phyloP scores from a whole-genome alignment of 169 alveolate genomes.

The Plasmodium yoelii region DNA sequence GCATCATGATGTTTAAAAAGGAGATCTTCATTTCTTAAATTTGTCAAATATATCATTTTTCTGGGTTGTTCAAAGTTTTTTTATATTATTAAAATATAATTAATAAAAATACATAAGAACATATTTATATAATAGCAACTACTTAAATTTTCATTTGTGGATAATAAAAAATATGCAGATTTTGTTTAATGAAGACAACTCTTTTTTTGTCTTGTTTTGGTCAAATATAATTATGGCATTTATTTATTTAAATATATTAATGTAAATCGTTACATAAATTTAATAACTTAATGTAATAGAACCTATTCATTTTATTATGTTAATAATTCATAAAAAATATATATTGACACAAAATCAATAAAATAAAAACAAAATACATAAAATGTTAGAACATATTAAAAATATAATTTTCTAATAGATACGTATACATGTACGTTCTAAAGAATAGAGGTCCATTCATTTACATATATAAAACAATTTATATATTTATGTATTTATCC shows the following conservation, averaged over 20 bases:
- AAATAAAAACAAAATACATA: background rate
- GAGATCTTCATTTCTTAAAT: slow-evolving; percentile 18
- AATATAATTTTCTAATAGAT: slow-evolving; percentile 2
- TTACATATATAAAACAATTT: background rate
- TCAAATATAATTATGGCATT: background rate
- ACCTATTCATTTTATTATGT: too few species aligned
- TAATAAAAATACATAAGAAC: background rate
- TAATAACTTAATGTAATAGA: background rate
- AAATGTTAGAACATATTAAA: background rate
- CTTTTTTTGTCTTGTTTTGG: too few species aligned
- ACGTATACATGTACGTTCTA: background rate
- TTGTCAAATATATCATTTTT: slow-evolving; percentile 62
- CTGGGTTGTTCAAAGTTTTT: background rate
- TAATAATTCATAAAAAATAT: background rate
- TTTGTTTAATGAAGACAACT: too few species aligned
- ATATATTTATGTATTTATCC: background rate
- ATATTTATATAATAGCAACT: background rate
- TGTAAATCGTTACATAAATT: background rate
- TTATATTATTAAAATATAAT: too few species aligned
- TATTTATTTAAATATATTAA: background rate
- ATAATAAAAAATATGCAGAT: too few species aligned
- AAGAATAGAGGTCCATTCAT: too few species aligned
- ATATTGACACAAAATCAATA: slow-evolving; percentile 3
- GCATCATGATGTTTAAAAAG: slow-evolving; percentile 13
- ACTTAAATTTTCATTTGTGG: slow-evolving; percentile 6